A percentile compares a stretch with the other conserved stretches of the same genome.
Conservation (phyloP, 768 basidiomycete species). For the Mycena capillaripes region DNA sequence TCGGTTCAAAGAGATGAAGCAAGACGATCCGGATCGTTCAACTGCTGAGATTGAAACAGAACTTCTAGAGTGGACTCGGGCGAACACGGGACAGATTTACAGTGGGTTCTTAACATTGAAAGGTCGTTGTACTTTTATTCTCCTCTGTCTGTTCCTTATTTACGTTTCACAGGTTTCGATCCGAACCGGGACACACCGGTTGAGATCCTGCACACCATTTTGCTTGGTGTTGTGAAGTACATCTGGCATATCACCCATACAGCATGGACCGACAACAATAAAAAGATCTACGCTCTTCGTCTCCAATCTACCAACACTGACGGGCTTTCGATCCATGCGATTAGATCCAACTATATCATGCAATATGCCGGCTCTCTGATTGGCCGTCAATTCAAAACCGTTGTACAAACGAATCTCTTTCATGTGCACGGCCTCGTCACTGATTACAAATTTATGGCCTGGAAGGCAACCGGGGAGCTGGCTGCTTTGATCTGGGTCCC, state of each 20-base stretch:
- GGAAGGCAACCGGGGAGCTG: conserved; percentile 50
- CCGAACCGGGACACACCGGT: conserved; percentile 51
- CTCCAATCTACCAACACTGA: conserved; percentile 49
- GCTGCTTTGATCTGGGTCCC: conserved; percentile 57
- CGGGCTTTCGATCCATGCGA: conserved; percentile 47
- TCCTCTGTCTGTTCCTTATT: neutral
- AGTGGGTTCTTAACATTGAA: neutral
- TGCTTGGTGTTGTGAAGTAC: conserved; percentile 60
- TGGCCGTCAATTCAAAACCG: conserved; percentile 56
- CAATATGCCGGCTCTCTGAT: conserved; percentile 59
- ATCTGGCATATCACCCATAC: conserved; percentile 53
- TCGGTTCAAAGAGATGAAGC: conserved; percentile 36
- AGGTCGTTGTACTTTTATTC: neutral
- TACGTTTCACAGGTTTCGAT: conserved; percentile 46
- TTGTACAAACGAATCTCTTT: conserved; percentile 53
- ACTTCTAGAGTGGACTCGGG: neutral
- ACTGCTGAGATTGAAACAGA: neutral
- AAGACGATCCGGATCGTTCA: neutral
- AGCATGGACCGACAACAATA: conserved; percentile 43
- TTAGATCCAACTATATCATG: conserved; percentile 57
- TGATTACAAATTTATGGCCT: conserved; percentile 40
- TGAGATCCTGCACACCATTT: conserved; percentile 60
- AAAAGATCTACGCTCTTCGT: conserved; percentile 44
- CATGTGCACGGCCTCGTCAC: conserved; percentile 52
- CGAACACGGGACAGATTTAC: neutral